Percentiles rank a stretch among this genome's conserved stretches.
phyloP scores from a whole-genome alignment of 2,329 filamentous ascomycete species.

The Ophiostoma quercus region DNA sequence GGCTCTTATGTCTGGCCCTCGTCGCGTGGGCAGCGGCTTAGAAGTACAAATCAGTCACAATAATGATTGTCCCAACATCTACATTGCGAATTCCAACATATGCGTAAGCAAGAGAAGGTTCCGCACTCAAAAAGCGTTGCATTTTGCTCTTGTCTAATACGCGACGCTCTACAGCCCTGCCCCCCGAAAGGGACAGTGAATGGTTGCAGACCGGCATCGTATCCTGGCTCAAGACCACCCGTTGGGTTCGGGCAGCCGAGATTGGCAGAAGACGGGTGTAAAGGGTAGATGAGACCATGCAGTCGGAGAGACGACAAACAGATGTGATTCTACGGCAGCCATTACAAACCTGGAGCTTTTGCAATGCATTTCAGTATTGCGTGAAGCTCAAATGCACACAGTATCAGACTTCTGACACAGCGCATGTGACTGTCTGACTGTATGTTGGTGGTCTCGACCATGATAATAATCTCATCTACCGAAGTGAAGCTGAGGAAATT shows the following conservation, averaged over 20 bases:
- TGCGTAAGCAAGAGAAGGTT: conserved; percentile 32
- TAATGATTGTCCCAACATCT: conserved; percentile 37
- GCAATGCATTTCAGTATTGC: not conserved
- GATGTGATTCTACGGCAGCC: not conserved
- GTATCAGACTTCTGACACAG: not conserved
- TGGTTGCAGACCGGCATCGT: conserved; percentile 25
- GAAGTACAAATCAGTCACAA: not conserved
- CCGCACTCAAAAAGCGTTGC: conserved; percentile 42
- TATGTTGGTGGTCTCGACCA: not conserved
- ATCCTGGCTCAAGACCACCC: conserved; percentile 38
- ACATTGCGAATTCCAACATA: conserved; percentile 39
- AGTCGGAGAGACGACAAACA: conserved; percentile 1
- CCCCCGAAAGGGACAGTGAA: conserved; percentile 14
- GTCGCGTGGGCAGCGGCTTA: not conserved
- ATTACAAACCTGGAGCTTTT: not conserved
- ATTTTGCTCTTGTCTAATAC: conserved; percentile 37
- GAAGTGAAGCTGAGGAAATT: not conserved
- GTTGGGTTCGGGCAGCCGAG: conserved; percentile 35
- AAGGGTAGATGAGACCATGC: not conserved
- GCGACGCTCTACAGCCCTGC: conserved; percentile 22
- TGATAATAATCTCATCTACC: not conserved
- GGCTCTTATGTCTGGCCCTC: not conserved
- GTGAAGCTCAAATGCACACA: not conserved
- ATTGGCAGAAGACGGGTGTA: conserved; percentile 36
- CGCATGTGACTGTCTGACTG: not conserved